Evolutionary conservation across 2,329 filamentous ascomycete species (phyloP), one percentile per base, ranked within the genome.

Genomic region (Fusarium equiseti): DNA sequence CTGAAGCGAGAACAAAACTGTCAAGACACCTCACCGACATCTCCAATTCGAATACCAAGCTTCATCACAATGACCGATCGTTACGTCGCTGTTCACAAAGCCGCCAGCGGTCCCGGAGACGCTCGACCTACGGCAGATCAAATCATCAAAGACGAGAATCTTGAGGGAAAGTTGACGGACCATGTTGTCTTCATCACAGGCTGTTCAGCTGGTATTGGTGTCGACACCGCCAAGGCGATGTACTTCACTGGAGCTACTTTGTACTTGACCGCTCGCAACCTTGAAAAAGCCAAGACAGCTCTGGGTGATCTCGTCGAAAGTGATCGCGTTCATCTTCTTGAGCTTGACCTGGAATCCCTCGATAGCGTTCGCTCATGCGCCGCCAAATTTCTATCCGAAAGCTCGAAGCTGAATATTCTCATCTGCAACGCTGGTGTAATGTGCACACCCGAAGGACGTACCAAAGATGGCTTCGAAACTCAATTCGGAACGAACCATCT

Each of bases 391-490:
- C 2, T 56, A 4, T 44, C 35, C 0, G 6, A 57, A 31, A 56
- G 13, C 0, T 6, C 2, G 4, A 64, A 31, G 12, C 29, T 63
- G 2, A 57, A 57, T 4, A 40, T 49, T 3, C 43, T 63, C 1
- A 49, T 64, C 9, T 63, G 59, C 24, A 64, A 64, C 8, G 61
- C 61, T 16, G 59, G 59, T 3, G 59, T 63, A 2, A 64, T 64
- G 59, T 35, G 26, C 10, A 24, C 49, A 1, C 61, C 59, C 2
- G 61, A 63, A 3, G 61, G 29, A 18, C 61, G 59, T 0, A 64
- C 59, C 0, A 49, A 49, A 8, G 48, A 63, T 0, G 49, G 58
- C 4, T 63, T 63, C 6, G 61, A 64, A 13, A 64, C 43, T 5
- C 61, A 64, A 2, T 63, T 63, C 3, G 59, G 43, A 0, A 64